Evolutionary conservation across 108 stramenopile species (phyloP).

Genomic region (Epipyxis sp.): DNA sequence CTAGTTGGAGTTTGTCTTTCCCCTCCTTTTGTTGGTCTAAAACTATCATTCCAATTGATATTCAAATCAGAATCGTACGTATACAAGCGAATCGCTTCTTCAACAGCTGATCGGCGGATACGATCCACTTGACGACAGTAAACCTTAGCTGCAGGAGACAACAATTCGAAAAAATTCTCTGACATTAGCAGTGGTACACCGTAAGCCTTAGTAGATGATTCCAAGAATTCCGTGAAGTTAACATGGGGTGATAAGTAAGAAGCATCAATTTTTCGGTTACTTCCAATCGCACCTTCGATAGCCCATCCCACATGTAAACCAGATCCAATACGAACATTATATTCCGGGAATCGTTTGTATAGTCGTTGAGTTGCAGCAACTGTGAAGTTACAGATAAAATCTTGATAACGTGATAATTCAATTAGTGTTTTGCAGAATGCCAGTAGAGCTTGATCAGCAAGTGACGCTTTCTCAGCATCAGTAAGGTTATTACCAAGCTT

Average conservation of each 20-base stretch:
- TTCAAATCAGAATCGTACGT: slow-evolving; percentile 22
- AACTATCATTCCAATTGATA: slow-evolving; percentile 11
- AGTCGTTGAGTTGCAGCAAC: slow-evolving; percentile 24
- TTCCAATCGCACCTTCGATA: slow-evolving; percentile 93
- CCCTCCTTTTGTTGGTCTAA: too few species aligned
- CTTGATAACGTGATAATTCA: slow-evolving; percentile 32
- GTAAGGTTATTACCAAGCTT: slow-evolving; percentile 65
- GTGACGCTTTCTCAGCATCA: neutral
- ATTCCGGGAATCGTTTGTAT: slow-evolving; percentile 31
- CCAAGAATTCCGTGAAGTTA: slow-evolving; percentile 76
- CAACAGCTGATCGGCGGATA: neutral
- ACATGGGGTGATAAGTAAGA: slow-evolving; percentile 86
- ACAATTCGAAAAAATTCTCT: slow-evolving; percentile 68
- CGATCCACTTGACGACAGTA: slow-evolving; percentile 61
- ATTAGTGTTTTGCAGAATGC: slow-evolving; percentile 29
- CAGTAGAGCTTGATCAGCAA: slow-evolving; percentile 49
- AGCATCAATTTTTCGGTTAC: slow-evolving; percentile 84
- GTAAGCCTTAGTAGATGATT: slow-evolving; percentile 82
- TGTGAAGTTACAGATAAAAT: slow-evolving; percentile 39
- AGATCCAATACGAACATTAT: slow-evolving; percentile 50
- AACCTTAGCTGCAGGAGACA: slow-evolving; percentile 60
- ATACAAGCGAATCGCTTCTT: slow-evolving; percentile 20
- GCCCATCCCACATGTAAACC: slow-evolving; percentile 98
- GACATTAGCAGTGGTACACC: slow-evolving; percentile 77
- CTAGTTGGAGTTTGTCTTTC: neutral